These are phyloP conservation scores for Fusarium pininemorale DNA, from an alignment of 2,329 filamentous ascomycete genomes.

Conservation along the genomic window DNA sequence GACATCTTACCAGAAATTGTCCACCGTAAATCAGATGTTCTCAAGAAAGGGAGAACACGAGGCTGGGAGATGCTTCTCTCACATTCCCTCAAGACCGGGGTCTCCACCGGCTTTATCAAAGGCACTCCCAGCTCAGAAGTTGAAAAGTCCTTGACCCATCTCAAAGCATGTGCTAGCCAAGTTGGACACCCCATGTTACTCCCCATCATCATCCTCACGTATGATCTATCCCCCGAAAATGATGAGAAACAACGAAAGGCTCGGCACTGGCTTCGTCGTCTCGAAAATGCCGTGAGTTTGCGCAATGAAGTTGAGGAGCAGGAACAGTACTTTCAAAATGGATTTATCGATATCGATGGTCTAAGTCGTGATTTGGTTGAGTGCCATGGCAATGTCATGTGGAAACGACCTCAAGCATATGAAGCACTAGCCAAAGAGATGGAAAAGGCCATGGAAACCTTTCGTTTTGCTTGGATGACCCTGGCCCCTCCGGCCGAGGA, in stretches of 20 bases:
- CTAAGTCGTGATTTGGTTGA: constrained; percentile 71
- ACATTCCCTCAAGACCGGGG: constrained; percentile 61
- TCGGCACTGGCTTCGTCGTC: constrained; percentile 67
- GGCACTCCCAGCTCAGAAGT: constrained; percentile 68
- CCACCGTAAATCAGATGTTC: constrained; percentile 72
- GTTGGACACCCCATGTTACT: constrained; percentile 67
- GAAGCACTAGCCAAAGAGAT: constrained; percentile 62
- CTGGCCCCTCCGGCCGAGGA: constrained; percentile 27
- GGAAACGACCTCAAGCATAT: constrained; percentile 71
- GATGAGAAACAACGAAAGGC: constrained; percentile 71
- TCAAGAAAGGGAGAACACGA: constrained; percentile 70
- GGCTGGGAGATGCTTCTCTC: constrained; percentile 73
- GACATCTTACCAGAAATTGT: constrained; percentile 60
- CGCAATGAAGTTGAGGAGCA: constrained; percentile 66
- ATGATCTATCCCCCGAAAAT: constrained; percentile 64
- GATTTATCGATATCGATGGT: constrained; percentile 65
- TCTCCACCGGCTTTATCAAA: constrained; percentile 70
- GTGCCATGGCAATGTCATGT: constrained; percentile 69
- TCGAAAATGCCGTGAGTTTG: constrained; percentile 70
- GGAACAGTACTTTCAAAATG: constrained; percentile 63
- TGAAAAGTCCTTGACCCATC: constrained; percentile 57
- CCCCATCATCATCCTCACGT: constrained; percentile 65
- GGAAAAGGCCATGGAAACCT: constrained; percentile 57
- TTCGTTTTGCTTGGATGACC: constrained; percentile 45
- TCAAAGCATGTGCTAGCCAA: constrained; percentile 59